Base-by-base conservation (phyloP, 306 rosid species). In the Hippophae gyantsensis region DNA sequence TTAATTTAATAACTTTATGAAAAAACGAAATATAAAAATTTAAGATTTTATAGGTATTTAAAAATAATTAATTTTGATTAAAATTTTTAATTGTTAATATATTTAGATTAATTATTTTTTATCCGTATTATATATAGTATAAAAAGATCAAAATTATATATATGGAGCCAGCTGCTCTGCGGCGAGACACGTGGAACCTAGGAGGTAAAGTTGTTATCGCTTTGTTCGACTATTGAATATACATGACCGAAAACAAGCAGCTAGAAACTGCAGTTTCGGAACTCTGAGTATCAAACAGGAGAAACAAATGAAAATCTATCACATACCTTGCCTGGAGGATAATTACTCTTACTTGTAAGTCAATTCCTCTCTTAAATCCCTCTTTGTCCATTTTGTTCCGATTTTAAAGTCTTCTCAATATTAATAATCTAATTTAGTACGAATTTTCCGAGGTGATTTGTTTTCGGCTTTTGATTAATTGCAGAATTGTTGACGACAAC, bases 401-500 rank as follows among this genome's bases (percentile, higher is more conserved):
- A 9, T 23, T 62, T 18, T 42, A 6, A 12, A n/a, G 13, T 10
- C 27, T 13, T 7, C 27, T 18, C 26, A 9, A 44, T 58, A 9
- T 6, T 27, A 9, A 48, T 40, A 54, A 2, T 3, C 14, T 48
- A 42, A 18, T 52, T 40, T 46, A 3, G 46, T 52, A 43, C 27
- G 38, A 12, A 48, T 50, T 40, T 10, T 7, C 43, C 9, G 43
- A 26, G 42, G 10, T 47, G 13, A 6, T 7, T 6, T 41, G 44
- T 42, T 2, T 13, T 32, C 42, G 60, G 25, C 57, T 53, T 48
- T 57, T 60, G 41, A 10, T 13, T 60, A 13, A 11, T 65, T 56
- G 64, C 64, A 90, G 98, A 74, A 83, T 92, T 44, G 74, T 83
- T 6, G 95, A 92, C 50, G 98, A 85, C 74, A 76, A 57, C 43